Percentiles rank a stretch among this genome's conserved stretches.
These are phyloP conservation scores for Pyronema omphalodes DNA, from an alignment of 495 filamentous ascomycete genomes.

Conservation along the genomic window DNA sequence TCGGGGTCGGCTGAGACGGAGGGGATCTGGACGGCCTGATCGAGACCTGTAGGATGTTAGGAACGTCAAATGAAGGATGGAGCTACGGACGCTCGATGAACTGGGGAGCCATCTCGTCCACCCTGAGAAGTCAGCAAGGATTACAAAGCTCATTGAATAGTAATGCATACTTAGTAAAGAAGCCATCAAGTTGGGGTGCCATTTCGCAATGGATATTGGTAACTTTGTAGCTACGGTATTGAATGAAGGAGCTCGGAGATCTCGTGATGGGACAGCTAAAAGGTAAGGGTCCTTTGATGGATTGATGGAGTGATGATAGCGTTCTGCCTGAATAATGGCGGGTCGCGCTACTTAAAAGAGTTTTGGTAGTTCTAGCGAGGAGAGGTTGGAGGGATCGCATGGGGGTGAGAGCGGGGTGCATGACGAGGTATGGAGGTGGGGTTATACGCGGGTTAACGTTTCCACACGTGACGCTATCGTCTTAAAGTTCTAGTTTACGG, in stretches of 20 bases:
- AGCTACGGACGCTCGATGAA: conserved; percentile 65
- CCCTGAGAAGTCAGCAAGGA: conserved; percentile 28
- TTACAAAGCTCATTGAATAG: not conserved
- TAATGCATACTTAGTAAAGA: conserved; percentile 52
- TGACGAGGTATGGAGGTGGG: too few relatives aligned
- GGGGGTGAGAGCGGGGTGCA: too few relatives aligned
- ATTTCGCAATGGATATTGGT: not conserved
- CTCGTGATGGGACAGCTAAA: too few relatives aligned
- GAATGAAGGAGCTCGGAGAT: not conserved
- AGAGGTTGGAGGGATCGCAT: too few relatives aligned
- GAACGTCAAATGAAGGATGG: not conserved
- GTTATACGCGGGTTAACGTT: too few relatives aligned
- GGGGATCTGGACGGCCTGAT: conserved; percentile 85
- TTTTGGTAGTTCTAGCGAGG: too few relatives aligned
- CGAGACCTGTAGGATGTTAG: conserved; percentile 34
- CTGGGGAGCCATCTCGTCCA: conserved; percentile 55
- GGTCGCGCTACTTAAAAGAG: too few relatives aligned
- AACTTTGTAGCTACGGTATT: conserved; percentile 1
- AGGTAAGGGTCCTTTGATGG: too few relatives aligned
- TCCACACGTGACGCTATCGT: too few relatives aligned
- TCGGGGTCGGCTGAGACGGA: conserved; percentile 83
- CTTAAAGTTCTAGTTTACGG: too few relatives aligned
- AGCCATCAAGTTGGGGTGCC: conserved; percentile 41
- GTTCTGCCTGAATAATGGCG: too few relatives aligned
- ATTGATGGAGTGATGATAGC: too few relatives aligned